phyloP scores from a whole-genome alignment of 2,329 filamentous ascomycete genomes.

The Phialophora verrucosa region DNA sequence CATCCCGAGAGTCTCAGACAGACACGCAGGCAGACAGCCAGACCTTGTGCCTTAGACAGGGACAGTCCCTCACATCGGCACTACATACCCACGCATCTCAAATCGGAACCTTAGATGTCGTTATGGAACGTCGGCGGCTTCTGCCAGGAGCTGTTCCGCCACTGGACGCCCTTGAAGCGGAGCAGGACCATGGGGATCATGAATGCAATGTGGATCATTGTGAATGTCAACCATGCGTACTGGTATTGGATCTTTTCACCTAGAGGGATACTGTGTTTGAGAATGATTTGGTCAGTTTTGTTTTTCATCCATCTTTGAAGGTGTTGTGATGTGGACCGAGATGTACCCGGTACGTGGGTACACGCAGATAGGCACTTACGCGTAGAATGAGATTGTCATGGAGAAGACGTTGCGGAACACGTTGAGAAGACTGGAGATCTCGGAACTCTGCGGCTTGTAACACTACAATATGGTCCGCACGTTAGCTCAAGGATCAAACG shows the following conservation, averaged over 20 bases:
- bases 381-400: constrained; percentile 45
- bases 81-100: background rate
- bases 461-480: constrained; percentile 32
- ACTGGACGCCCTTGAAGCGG: constrained; percentile 38
- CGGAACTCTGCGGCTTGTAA: constrained; percentile 47
- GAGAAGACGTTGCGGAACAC: constrained; percentile 45
- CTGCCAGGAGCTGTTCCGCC: constrained; percentile 34
- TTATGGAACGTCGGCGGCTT: constrained; percentile 28
- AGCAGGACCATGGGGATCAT: constrained; percentile 40
- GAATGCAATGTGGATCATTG: constrained; percentile 40
- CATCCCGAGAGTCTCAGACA: background rate
- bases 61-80: background rate
- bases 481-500: background rate
- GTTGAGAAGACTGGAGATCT: constrained; percentile 46
- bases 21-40: background rate
- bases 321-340: background rate
- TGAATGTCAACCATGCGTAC: constrained; percentile 43
- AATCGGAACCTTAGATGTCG: constrained; percentile 10
- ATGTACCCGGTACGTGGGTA: too few species aligned
- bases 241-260: constrained; percentile 41
- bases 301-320: background rate
- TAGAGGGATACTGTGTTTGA: constrained; percentile 38
- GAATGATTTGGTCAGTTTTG: background rate
- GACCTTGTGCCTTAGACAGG: background rate
- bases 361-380: constrained; percentile 8